Evolutionary conservation across 2,329 filamentous ascomycete genomes (phyloP).

Genomic region (Cladosporium sp.): DNA sequence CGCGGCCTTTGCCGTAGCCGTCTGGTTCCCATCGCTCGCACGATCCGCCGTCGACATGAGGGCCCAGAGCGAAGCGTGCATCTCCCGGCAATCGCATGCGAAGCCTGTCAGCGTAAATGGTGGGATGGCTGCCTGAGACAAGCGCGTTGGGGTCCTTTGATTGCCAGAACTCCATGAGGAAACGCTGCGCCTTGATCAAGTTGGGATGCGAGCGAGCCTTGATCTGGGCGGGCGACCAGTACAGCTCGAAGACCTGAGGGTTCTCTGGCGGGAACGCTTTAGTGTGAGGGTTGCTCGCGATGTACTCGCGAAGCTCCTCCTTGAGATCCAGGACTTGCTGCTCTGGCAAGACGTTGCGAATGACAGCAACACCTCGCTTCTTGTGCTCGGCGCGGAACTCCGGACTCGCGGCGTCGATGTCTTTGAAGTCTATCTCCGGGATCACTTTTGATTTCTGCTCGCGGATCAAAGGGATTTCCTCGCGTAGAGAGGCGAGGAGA

Average conservation of each 20-base stretch:
- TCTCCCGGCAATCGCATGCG: constrained; percentile 59
- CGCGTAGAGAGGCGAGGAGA: constrained; percentile 44
- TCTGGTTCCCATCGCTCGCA: constrained; percentile 58
- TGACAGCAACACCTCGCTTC: constrained; percentile 57
- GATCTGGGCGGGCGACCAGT: constrained; percentile 52
- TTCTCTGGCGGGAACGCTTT: constrained; percentile 52
- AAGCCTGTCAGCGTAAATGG: constrained; percentile 52
- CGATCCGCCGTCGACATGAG: constrained; percentile 57
- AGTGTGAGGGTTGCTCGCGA: constrained; percentile 49
- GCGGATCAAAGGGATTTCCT: constrained; percentile 50
- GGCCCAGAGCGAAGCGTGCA: constrained; percentile 56
- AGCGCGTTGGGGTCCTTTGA: constrained; percentile 45
- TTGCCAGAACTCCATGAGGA: constrained; percentile 54
- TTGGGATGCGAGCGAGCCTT: constrained; percentile 51
- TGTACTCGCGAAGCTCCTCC: constrained; percentile 47
- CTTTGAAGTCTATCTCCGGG: constrained; percentile 51
- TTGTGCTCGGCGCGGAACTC: constrained; percentile 60
- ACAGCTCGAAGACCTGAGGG: constrained; percentile 55
- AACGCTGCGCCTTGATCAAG: constrained; percentile 49
- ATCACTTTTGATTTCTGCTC: constrained; percentile 46
- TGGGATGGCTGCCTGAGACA: constrained; percentile 50
- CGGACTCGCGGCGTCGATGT: constrained; percentile 51
- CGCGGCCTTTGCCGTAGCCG: constrained; percentile 63
- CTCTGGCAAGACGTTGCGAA: constrained; percentile 49
- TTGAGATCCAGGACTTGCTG: constrained; percentile 50